phyloP scores from a whole-genome alignment of 257 asterid species.

The Nicotiana benthamiana region DNA sequence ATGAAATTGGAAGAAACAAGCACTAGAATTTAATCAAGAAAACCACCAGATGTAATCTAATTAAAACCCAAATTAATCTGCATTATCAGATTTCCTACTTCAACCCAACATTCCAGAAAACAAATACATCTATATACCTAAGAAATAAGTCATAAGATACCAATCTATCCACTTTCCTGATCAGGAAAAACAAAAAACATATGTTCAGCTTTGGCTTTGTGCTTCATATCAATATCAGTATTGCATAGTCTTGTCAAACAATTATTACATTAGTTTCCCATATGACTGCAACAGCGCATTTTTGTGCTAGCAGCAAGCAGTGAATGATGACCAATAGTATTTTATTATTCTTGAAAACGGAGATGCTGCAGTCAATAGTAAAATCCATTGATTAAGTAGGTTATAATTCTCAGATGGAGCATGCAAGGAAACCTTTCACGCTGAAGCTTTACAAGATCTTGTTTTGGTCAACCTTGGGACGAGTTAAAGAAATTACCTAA shows the following conservation, averaged over 20 bases:
- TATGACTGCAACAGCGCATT: not conserved
- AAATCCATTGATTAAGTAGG: not conserved
- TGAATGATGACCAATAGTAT: not conserved
- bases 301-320: not conserved
- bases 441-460: not conserved
- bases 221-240: not conserved
- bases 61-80: not conserved
- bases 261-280: not conserved
- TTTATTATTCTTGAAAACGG: not conserved
- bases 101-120: not conserved
- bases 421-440: not conserved
- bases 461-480: not conserved
- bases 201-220: not conserved
- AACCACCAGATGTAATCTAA: not conserved
- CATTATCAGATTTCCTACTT: not conserved
- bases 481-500: not conserved
- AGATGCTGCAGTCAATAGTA: not conserved
- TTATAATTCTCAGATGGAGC: not conserved
- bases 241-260: not conserved
- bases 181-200: not conserved
- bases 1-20: not conserved
- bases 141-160: not conserved
- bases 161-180: not conserved
- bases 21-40: not conserved
- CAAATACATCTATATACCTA: not conserved